A percentile compares a stretch with the other conserved stretches of the same genome.
Evolutionary conservation across 164 flowering plant genomes (phyloP).

Genomic region (Malania oleifera): DNA sequence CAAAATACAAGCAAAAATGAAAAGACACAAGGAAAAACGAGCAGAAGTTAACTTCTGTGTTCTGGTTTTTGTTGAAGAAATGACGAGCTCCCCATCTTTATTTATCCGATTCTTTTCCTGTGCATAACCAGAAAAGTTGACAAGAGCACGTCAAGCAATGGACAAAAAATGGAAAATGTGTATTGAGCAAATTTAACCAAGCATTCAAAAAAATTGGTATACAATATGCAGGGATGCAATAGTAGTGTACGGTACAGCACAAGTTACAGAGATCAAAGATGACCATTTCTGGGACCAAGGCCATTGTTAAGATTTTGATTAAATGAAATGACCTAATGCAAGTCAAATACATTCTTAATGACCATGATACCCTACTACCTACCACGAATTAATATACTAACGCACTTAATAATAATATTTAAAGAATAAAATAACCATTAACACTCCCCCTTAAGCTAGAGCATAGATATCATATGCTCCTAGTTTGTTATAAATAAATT

Average conservation of each 20-base stretch:
- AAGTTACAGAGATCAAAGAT: neutral
- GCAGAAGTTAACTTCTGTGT: constrained; percentile 69
- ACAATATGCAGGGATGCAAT: neutral
- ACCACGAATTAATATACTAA: no score
- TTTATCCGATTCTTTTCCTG: constrained; percentile 97
- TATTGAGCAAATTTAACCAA: neutral
- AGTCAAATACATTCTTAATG: no score
- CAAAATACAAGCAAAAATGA: constrained; percentile 9
- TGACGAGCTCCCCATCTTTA: constrained; percentile 92
- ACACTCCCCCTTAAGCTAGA: no score
- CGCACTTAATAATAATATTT: no score
- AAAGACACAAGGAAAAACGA: constrained; percentile 12
- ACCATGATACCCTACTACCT: no score
- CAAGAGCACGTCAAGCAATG: no score
- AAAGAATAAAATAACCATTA: no score
- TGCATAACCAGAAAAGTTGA: constrained; percentile 11
- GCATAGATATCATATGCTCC: no score
- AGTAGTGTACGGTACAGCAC: no score
- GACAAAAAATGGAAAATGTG: neutral
- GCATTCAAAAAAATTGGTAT: neutral
- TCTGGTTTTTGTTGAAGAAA: constrained; percentile 93
- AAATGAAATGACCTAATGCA: no score
- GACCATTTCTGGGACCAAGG: neutral
- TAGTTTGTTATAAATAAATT: no score
- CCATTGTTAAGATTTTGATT: neutral